phyloP scores from a whole-genome alignment of 768 basidiomycete genomes.

The Kwoniella dendrophila region DNA sequence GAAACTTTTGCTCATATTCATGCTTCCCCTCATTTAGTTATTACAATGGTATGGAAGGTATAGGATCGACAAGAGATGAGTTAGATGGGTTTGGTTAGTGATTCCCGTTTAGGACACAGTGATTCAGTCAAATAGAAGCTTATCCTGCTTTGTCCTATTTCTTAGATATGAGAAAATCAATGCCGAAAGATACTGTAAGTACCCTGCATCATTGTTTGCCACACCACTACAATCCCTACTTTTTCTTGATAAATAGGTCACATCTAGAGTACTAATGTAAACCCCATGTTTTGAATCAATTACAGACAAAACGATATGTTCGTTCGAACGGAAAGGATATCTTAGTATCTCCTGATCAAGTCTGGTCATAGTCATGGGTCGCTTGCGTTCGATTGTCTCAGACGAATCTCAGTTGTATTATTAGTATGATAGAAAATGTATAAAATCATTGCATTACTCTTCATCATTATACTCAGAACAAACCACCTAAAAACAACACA shows the following conservation, averaged over 20 bases:
- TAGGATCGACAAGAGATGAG: constrained; percentile 47
- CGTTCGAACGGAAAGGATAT: constrained; percentile 57
- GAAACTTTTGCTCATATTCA: background rate
- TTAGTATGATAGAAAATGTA: background rate
- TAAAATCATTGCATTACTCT: no score
- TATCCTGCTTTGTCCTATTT: background rate
- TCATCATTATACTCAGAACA: no score
- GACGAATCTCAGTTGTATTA: background rate
- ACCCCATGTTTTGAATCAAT: no score
- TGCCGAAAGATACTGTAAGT: constrained; percentile 57
- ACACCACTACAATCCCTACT: constrained; percentile 15
- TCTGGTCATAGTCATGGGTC: constrained; percentile 52
- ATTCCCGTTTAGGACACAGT: background rate
- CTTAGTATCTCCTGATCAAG: constrained; percentile 54
- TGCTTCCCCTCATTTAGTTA: constrained; percentile 23
- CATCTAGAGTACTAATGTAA: background rate
- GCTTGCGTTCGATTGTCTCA: no score
- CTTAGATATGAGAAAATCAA: constrained; percentile 60
- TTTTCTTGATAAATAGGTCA: background rate
- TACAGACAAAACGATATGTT: constrained; percentile 49
- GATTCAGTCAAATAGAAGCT: no score
- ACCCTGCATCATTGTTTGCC: background rate
- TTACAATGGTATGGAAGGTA: constrained; percentile 52
- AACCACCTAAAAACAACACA: background rate
- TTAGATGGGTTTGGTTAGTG: constrained; percentile 46